These are phyloP conservation scores for Microthyrium microscopicum DNA, from an alignment of 2,329 filamentous ascomycete species.

Conservation along the genomic window DNA sequence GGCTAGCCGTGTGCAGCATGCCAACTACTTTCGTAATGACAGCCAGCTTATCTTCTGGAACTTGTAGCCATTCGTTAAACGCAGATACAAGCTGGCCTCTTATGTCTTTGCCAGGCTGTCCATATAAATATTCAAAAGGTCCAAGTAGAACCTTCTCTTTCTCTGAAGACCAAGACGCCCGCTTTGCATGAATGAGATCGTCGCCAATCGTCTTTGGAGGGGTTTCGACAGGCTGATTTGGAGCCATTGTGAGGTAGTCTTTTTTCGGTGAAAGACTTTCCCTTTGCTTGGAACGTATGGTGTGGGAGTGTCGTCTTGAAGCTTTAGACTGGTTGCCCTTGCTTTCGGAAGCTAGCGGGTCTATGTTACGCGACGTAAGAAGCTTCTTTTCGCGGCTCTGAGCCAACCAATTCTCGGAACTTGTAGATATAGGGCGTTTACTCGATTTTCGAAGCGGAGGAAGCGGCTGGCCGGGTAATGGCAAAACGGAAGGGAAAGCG, in stretches of 20 bases:
- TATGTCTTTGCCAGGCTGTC: slow-evolving; percentile 72
- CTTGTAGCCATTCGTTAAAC: slow-evolving; percentile 66
- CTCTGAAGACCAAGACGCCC: slow-evolving; percentile 45
- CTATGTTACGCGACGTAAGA: too few species aligned
- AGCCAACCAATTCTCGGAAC: too few species aligned
- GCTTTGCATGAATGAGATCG: slow-evolving; percentile 25
- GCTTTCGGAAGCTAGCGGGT: too few species aligned
- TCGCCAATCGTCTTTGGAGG: slow-evolving; percentile 13
- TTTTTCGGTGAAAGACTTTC: too few species aligned
- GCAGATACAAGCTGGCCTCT: slow-evolving; percentile 62
- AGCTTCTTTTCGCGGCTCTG: too few species aligned
- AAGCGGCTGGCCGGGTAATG: too few species aligned
- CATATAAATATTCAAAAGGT: slow-evolving; percentile 65
- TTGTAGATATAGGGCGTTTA: too few species aligned
- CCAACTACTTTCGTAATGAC: slow-evolving; percentile 66
- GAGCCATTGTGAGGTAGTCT: neutral
- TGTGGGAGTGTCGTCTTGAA: too few species aligned
- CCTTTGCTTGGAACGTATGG: too few species aligned
- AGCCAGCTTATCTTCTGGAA: slow-evolving; percentile 51
- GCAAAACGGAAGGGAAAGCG: too few species aligned
- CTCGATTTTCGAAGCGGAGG: too few species aligned
- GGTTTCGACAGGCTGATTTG: slow-evolving; percentile 8
- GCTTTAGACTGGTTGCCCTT: too few species aligned
- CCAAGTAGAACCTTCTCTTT: slow-evolving; percentile 66
- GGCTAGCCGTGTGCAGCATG: slow-evolving; percentile 72